Evolutionary conservation across 164 flowering plant genomes (phyloP), one percentile per base, ranked within the genome.

Genomic region (Nymphaea thermarum): DNA sequence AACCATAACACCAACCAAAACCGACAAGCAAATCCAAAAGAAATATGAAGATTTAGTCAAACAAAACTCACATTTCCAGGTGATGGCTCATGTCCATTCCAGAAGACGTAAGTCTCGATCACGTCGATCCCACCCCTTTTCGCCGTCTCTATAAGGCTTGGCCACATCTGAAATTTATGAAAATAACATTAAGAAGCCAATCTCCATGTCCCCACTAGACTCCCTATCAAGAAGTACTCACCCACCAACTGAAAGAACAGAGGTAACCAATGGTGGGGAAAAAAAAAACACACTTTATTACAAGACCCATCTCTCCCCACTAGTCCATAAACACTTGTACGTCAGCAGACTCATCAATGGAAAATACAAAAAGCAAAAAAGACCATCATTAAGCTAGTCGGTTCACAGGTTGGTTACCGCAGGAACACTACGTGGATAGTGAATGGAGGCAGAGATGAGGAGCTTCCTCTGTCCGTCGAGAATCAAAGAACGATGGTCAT

Each of bases 401-500:
- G 36, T 25, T 25, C 36, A 25, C 36, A 25, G 36, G 36, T 1
- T 25, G 36, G 36, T 79, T 42, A 92, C 98, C 60, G 71, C 93
- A 64, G 98, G 98, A 67, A 93, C 98, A 65, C 98, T 93, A 61
- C 98, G 93, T 72, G 98, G 98, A 69, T 93, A 93, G 70, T 93
- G 98, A 71, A 93, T 87, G 77, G 98, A 73, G 55, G 96, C 89
- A 41, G 98, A 93, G 65, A 93, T 79, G 72, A 93, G 78, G 7
- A 93, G 93, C 82, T 85, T 82, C 6, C 98, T 71, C 61, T 84
- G 82, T 65, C 98, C 98, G 74, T 84, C 76, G 70, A 93, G 82
- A 68, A 87, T 82, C 51, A 93, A 80, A 66, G 98, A 93, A 41
- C 95, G 87, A 45, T 69, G 70, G 65, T 93, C 96, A 74, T 88